These are phyloP conservation scores for Galium porrigens DNA, from an alignment of 305 asterid genomes.

Conservation along the genomic window DNA sequence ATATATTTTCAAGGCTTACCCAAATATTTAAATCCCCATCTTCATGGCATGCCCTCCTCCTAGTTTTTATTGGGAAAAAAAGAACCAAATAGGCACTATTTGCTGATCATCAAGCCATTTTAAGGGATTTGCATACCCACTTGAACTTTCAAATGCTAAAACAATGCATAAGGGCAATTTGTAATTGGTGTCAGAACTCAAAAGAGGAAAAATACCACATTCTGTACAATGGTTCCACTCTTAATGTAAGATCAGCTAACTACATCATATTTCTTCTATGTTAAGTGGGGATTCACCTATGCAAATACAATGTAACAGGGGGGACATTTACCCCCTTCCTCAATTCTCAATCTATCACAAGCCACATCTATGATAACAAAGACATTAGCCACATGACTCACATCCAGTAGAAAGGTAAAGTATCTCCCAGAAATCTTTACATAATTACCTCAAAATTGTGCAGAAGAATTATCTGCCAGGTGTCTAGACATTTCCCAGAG, in stretches of 20 bases:
- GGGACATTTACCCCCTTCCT: neutral
- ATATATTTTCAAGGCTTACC: neutral
- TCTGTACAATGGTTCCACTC: slow-evolving; percentile 6
- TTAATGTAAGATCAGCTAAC: neutral
- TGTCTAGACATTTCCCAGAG: slow-evolving; percentile 4
- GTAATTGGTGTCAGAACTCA: neutral
- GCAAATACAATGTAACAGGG: neutral
- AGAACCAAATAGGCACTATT: neutral
- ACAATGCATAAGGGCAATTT: neutral
- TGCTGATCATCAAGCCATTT: neutral
- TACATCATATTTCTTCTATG: neutral
- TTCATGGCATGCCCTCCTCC: neutral
- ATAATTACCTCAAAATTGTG: slow-evolving; percentile 20
- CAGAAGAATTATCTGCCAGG: slow-evolving; percentile 9
- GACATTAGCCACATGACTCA: neutral
- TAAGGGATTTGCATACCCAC: neutral
- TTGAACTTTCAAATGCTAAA: neutral
- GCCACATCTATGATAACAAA: neutral
- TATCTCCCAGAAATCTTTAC: slow-evolving; percentile 6
- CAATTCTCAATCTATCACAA: slow-evolving; percentile 1
- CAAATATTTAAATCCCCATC: neutral
- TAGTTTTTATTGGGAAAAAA: no score
- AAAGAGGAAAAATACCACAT: neutral
- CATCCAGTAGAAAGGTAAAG: neutral
- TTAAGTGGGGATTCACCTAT: neutral